Evolutionary conservation across 257 asterid species (phyloP).

Genomic region (Mentha longifolia): DNA sequence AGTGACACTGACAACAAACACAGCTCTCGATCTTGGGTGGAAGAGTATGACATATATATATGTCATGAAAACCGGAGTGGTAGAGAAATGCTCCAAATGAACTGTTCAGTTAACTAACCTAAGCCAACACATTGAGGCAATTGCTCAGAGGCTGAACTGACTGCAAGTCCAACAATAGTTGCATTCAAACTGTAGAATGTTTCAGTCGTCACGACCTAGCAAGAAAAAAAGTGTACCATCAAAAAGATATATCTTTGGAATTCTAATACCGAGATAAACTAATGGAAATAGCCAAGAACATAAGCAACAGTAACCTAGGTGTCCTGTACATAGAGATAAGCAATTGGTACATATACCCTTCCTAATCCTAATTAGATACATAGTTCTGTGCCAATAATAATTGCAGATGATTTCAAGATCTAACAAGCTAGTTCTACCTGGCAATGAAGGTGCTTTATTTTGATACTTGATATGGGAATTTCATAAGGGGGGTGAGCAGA

Average conservation of each 20-base stretch:
- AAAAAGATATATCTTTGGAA: neutral
- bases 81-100: neutral
- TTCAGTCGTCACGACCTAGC: conserved; percentile 70
- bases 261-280: conserved; percentile 10
- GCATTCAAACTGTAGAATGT: conserved; percentile 88
- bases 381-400: neutral
- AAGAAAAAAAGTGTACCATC: conserved; percentile 33
- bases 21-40: neutral
- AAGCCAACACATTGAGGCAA: conserved; percentile 86
- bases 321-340: neutral
- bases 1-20: neutral
- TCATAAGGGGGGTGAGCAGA: conserved; percentile 85
- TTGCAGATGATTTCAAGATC: conserved; percentile 21
- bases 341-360: neutral
- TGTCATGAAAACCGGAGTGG: neutral
- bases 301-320: conserved; percentile 12
- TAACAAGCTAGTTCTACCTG: conserved; percentile 57
- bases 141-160: conserved; percentile 55
- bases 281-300: conserved; percentile 3
- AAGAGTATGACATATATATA: neutral
- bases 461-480: conserved; percentile 62
- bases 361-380: conserved; percentile 13
- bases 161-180: conserved; percentile 82
- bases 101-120: conserved; percentile 56
- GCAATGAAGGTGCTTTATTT: conserved; percentile 77